A percentile compares a stretch with the other conserved stretches of the same genome.
Evolutionary conservation across 2,329 filamentous ascomycete genomes (phyloP).

Genomic region (Diaporthe aspalathi): DNA sequence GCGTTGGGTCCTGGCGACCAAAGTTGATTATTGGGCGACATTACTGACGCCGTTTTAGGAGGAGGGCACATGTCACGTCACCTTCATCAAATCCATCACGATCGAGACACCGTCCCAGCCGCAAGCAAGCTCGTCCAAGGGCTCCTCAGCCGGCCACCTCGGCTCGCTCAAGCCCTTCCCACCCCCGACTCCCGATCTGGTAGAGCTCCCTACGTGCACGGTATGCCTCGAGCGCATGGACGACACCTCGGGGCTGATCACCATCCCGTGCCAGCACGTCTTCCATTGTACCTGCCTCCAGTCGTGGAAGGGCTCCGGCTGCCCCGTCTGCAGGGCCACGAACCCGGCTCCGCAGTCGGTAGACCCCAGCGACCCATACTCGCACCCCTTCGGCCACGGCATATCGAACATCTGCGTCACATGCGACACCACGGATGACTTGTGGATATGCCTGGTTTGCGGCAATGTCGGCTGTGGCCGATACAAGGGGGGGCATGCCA

Average conservation of each 20-base stretch:
- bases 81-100: slow-evolving; percentile 92
- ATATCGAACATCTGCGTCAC: slow-evolving; percentile 80
- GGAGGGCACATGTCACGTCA: slow-evolving; percentile 87
- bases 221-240: slow-evolving; percentile 99
- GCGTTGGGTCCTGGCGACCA: slow-evolving; percentile 45
- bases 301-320: slow-evolving; percentile 94
- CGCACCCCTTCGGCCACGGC: slow-evolving; percentile 67
- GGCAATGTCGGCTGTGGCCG: slow-evolving; percentile 92
- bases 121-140: slow-evolving; percentile 39
- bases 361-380: slow-evolving; percentile 61
- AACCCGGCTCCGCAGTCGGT: slow-evolving; percentile 56
- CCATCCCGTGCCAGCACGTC: slow-evolving; percentile 96
- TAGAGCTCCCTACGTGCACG: slow-evolving; percentile 94
- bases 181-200: slow-evolving; percentile 80
- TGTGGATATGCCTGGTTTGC: slow-evolving; percentile 97
- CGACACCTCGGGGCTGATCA: slow-evolving; percentile 93
- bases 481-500: slow-evolving; percentile 93
- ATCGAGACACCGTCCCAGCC: slow-evolving; percentile 76
- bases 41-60: slow-evolving; percentile 63
- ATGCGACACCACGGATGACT: slow-evolving; percentile 82
- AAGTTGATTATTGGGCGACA: slow-evolving; percentile 11
- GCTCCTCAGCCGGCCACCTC: slow-evolving; percentile 50
- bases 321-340: slow-evolving; percentile 94
- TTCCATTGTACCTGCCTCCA: slow-evolving; percentile 97
- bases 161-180: slow-evolving; percentile 69